phyloP scores from a whole-genome alignment of 495 filamentous ascomycete species.

The Rostrohypoxylon terebratum region DNA sequence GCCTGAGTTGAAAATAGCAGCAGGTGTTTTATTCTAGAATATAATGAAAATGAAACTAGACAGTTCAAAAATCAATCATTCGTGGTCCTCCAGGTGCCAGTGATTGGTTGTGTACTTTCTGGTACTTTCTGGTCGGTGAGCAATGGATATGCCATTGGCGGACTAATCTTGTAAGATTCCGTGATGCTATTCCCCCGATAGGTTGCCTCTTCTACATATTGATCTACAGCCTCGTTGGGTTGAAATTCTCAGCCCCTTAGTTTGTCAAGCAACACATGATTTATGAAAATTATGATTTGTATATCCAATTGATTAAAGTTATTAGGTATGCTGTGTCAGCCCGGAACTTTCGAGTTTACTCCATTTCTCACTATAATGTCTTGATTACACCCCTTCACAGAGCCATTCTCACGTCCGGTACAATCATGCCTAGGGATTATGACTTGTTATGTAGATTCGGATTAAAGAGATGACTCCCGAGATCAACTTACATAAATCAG shows the following conservation, averaged over 20 bases:
- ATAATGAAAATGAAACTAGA: not conserved
- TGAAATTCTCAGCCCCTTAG: not conserved
- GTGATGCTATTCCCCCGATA: not conserved
- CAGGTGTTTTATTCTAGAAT: not conserved
- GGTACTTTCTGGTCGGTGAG: not conserved
- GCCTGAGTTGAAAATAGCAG: not conserved
- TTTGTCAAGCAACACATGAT: not conserved
- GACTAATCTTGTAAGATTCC: not conserved
- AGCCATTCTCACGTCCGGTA: not conserved
- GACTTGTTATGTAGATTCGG: not conserved
- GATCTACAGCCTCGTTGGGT: not conserved
- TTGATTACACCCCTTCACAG: not conserved
- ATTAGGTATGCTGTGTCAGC: not conserved
- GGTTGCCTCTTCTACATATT: not conserved
- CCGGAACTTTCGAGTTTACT: not conserved
- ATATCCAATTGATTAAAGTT: not conserved
- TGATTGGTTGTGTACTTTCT: not conserved
- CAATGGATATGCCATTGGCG: not conserved
- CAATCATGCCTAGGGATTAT: not conserved
- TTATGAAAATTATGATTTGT: not conserved
- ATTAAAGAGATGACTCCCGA: not conserved
- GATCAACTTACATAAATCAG: not conserved
- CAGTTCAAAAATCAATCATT: not conserved
- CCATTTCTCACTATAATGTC: not conserved
- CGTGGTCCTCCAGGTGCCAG: not conserved